Percentiles rank a stretch among this genome's conserved stretches.
Conservation (phyloP, 2,329 filamentous ascomycete species). For the Aspergillus sp. region DNA sequence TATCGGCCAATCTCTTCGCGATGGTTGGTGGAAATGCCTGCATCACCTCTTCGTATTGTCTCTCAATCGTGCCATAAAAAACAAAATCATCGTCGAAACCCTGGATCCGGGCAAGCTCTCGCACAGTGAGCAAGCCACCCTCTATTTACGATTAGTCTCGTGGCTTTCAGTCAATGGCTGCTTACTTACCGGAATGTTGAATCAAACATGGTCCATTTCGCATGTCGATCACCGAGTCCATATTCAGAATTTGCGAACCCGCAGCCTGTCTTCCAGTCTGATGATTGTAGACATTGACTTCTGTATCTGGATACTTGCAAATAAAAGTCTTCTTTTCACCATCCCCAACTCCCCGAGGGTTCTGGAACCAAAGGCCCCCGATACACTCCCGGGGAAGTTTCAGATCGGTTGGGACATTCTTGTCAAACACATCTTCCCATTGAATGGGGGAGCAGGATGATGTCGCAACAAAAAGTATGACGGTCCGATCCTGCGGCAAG, state of each 20-base stretch:
- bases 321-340: not conserved
- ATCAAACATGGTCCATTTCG: not conserved
- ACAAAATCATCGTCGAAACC: conserved; percentile 13
- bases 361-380: not conserved
- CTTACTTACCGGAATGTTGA: not conserved
- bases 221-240: too few species aligned
- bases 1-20: too few species aligned
- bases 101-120: conserved; percentile 12
- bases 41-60: not conserved
- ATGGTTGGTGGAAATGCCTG: not conserved
- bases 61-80: conserved; percentile 1
- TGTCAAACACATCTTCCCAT: not conserved
- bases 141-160: not conserved
- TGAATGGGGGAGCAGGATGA: not conserved
- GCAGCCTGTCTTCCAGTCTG: not conserved
- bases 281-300: not conserved
- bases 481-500: not conserved
- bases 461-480: not conserved
- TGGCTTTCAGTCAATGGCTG: not conserved
- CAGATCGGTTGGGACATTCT: too few species aligned
- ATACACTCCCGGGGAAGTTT: not conserved
- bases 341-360: not conserved
- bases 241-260: too few species aligned
- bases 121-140: conserved; percentile 5
- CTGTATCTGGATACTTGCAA: not conserved